Percentiles rank a stretch among this genome's conserved stretches.
phyloP scores from a whole-genome alignment of 495 filamentous ascomycete genomes.

The Penicillium steckii region DNA sequence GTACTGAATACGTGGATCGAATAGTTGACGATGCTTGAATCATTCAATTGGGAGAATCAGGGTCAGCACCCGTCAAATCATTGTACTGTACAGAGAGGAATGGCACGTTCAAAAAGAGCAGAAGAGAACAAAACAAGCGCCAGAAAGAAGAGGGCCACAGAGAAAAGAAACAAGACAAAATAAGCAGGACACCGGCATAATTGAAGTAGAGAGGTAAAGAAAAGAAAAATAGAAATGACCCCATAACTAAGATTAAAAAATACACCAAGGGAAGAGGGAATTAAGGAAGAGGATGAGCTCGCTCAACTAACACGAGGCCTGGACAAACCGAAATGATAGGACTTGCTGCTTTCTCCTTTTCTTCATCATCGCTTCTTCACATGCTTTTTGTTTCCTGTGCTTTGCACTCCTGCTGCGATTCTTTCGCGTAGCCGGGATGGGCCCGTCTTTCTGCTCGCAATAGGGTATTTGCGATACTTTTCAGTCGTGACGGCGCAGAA shows the following conservation, averaged over 20 bases:
- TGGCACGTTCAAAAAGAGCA: conserved; percentile 16
- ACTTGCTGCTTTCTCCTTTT: not conserved
- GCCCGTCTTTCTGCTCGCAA: not conserved
- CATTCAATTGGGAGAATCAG: conserved; percentile 20
- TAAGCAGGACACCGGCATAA: conserved; percentile 9
- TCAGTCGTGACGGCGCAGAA: not conserved
- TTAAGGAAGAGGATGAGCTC: conserved; percentile 6
- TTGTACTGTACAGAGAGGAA: conserved; percentile 25
- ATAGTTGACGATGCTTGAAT: conserved; percentile 14
- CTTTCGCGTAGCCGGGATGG: not conserved
- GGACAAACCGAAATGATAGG: not conserved
- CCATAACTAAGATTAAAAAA: conserved; percentile 19
- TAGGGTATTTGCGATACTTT: not conserved
- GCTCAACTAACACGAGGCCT: not conserved
- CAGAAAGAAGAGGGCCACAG: conserved; percentile 6
- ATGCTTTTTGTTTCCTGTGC: conserved; percentile 10
- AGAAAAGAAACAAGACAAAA: conserved; percentile 5
- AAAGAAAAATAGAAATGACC: conserved; percentile 10
- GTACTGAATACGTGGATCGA: not conserved
- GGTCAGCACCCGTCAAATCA: conserved; percentile 19
- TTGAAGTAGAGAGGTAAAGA: conserved; percentile 1
- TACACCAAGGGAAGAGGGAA: conserved; percentile 17
- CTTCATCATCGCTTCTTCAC: conserved; percentile 2
- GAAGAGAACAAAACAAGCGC: conserved; percentile 14
- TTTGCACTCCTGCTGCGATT: conserved; percentile 4